Evolutionary conservation across 805 yeast species (phyloP).

Genomic region (Zygoascus tannicola): DNA sequence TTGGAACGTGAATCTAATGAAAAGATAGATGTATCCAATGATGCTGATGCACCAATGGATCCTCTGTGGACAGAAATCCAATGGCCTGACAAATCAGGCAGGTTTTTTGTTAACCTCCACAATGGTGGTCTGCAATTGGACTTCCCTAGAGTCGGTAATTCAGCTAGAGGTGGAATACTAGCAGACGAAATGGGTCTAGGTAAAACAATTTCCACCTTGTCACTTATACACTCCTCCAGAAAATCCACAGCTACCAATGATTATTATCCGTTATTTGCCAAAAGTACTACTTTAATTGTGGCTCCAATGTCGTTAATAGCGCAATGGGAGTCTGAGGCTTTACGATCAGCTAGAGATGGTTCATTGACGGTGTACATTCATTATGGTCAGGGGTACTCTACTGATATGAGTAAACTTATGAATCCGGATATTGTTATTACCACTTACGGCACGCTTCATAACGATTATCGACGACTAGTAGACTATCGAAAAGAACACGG

Average conservation of each 20-base stretch:
- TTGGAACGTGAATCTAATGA: constrained; percentile 63
- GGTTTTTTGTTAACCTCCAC: constrained; percentile 68
- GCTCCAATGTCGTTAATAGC: constrained; percentile 87
- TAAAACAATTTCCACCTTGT: constrained; percentile 75
- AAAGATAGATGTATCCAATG: constrained; percentile 7
- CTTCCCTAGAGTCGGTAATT: constrained; percentile 51
- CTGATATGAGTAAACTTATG: constrained; percentile 39
- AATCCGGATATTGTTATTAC: constrained; percentile 64
- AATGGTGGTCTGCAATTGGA: constrained; percentile 68
- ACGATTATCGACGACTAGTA: constrained; percentile 52
- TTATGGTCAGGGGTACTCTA: constrained; percentile 48
- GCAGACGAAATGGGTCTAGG: constrained; percentile 98
- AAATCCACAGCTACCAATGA: constrained; percentile 8
- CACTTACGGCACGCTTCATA: constrained; percentile 78
- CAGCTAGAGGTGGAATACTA: constrained; percentile 71
- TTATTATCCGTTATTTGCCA: constrained; percentile 33
- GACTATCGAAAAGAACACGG: constrained; percentile 5
- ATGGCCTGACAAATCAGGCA: constrained; percentile 34
- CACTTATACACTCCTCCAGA: constrained; percentile 50
- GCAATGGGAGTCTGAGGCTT: constrained; percentile 85
- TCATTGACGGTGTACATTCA: constrained; percentile 39
- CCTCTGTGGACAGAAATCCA: constrained; percentile 76
- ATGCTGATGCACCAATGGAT: constrained; percentile 46
- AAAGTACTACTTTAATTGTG: constrained; percentile 62
- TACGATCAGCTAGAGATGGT: constrained; percentile 33